Base-by-base conservation (phyloP, 495 filamentous ascomycete genomes). In the Neurospora sp. region DNA sequence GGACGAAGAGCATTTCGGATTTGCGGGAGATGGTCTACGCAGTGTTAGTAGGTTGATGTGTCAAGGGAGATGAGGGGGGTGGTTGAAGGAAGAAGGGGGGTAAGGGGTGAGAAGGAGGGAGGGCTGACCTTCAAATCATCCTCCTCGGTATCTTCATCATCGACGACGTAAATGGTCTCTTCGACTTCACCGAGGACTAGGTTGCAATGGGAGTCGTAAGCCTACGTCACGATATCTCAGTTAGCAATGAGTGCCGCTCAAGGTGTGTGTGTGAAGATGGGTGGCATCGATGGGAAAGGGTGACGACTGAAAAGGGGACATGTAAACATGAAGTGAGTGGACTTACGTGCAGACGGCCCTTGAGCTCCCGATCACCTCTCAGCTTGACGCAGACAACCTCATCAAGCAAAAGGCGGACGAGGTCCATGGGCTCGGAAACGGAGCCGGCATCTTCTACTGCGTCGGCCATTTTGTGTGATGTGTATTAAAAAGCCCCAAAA, bases 171-270 rank as follows among this genome's bases (percentile, higher is more conserved):
- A 71, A 99, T 91, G 8, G 94, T 98, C 85, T 99, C 96, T 79
- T 98, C 93, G 9, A 97, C 96, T 68, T 99, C 96, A 5, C 96
- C 96, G 3, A 99, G 86, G 5, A 99, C 93, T n/a, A 98, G 83
- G 79, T 99, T 99, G 88, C 96, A 98, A 81, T 99, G 96, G 77
- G 92, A 96, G 80, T 99, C 96, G 81, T 98, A 99, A 40, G 95
- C 96, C 96, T 99, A 77, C 10, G 3, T 69, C 14, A n/a, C 4
- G 12, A 3, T 40, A 39, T 53, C 31, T 39, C 8, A 27, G 74
- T 59, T 31, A 59, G 48, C 22, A 31, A 31, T 16, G 71, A 40
- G 70, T 72, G 5, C 70, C 10, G 20, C 53, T 73, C 9, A 59
- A n/a, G 18, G 10, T 27, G 39, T 3, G 48, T 18, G 38, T 3